Conservation (phyloP, 345 rosid genomes). For the Linum tenue region DNA sequence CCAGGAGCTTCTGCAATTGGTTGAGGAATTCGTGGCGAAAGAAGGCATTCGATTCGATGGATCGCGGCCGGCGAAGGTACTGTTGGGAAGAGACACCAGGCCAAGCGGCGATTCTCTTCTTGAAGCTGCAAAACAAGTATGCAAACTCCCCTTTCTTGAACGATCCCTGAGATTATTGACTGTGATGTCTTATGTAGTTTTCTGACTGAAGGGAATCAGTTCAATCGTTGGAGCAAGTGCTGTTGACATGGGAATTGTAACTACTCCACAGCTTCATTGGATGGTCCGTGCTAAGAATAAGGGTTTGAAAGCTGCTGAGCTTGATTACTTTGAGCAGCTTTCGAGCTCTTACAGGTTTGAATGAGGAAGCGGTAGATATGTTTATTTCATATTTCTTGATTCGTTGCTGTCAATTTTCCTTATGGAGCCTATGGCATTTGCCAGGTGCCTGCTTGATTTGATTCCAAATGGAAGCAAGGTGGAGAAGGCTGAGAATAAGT, state of each 20-base stretch:
- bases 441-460: conserved; percentile 57
- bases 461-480: conserved; percentile 34
- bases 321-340: conserved; percentile 69
- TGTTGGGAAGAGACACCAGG: conserved; percentile 85
- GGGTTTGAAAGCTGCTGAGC: conserved; percentile 55
- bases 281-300: conserved; percentile 83
- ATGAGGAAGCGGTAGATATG: not conserved
- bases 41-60: conserved; percentile 52
- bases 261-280: conserved; percentile 95
- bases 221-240: conserved; percentile 56
- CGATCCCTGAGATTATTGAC: not conserved
- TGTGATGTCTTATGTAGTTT: conserved; percentile 9
- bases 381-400: not conserved
- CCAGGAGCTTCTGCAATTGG: conserved; percentile 46
- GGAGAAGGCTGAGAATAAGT: conserved; percentile 22
- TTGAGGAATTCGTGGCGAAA: conserved; percentile 47
- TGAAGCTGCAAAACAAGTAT: conserved; percentile 63
- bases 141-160: not conserved
- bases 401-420: not conserved
- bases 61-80: conserved; percentile 38
- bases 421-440: conserved; percentile 12
- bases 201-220: conserved; percentile 44
- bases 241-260: conserved; percentile 64
- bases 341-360: conserved; percentile 55
- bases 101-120: conserved; percentile 91